Evolutionary conservation across 495 filamentous ascomycete species (phyloP).

Genomic region (Hypoxylon trugodes): DNA sequence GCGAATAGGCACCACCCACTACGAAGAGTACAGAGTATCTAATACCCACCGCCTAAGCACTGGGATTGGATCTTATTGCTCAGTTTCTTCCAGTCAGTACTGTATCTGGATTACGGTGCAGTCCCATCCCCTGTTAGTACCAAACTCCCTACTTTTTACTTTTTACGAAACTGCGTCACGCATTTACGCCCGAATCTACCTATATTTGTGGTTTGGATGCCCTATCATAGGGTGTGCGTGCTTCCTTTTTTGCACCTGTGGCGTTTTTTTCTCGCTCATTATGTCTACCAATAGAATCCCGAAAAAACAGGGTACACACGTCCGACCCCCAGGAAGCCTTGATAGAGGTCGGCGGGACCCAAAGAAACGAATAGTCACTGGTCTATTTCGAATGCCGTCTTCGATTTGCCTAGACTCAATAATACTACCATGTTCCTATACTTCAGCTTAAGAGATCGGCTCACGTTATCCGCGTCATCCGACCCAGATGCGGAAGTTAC

Average conservation of each 20-base stretch:
- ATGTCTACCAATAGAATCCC: slow-evolving; percentile 16
- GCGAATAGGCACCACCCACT: slow-evolving; percentile 38
- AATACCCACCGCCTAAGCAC: slow-evolving; percentile 28
- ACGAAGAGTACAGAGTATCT: slow-evolving; percentile 22
- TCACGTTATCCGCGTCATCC: slow-evolving; percentile 27
- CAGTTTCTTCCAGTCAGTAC: slow-evolving; percentile 29
- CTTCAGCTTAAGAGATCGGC: slow-evolving; percentile 13
- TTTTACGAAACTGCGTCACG: slow-evolving; percentile 25
- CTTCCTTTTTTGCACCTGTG: slow-evolving; percentile 16
- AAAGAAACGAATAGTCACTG: slow-evolving; percentile 17
- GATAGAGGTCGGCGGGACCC: slow-evolving; percentile 17
- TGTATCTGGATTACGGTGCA: slow-evolving; percentile 41
- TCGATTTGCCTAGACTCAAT: slow-evolving; percentile 19
- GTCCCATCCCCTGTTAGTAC: slow-evolving; percentile 25
- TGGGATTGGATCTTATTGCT: slow-evolving; percentile 39
- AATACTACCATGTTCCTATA: slow-evolving; percentile 27
- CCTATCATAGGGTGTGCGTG: slow-evolving; percentile 23
- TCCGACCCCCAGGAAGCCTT: slow-evolving; percentile 12
- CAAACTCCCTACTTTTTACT: slow-evolving; percentile 24
- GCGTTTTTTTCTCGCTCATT: slow-evolving; percentile 20
- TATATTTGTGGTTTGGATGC: slow-evolving; percentile 23
- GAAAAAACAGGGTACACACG: slow-evolving; percentile 22
- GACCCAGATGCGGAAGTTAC: slow-evolving; percentile 33
- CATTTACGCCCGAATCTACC: slow-evolving; percentile 33
- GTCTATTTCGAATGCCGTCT: slow-evolving; percentile 7